Base-by-base conservation (phyloP, 1,284 basidiomycete species). In the Taiwanofungus camphoratus region DNA sequence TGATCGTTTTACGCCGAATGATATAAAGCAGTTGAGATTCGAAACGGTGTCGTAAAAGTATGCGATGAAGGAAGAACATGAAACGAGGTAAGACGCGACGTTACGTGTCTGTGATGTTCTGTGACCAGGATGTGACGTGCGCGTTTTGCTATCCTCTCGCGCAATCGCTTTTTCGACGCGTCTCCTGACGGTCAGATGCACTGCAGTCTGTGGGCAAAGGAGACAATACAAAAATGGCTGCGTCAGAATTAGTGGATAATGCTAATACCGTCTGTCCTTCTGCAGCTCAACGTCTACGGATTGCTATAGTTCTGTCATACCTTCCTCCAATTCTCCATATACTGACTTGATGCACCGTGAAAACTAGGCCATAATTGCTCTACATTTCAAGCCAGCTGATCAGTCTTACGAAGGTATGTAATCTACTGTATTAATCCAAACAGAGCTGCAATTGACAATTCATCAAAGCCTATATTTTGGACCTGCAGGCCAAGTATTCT, bases 381-480 rank as follows among this genome's bases (percentile, higher is more conserved):
- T 62, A 5, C 49, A 52, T 22, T 51, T 49, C 45, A 61, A 57
- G 40, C 59, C 59, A 4, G 8, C 43, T 6, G 50, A 63, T 9
- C 65, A 70, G 49, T 71, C 73, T 4, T 62, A 65, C 48, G 51
- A 62, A 32, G 66, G 77, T 77, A 48, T 27, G 63, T 50, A 35
- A 9, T 26, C 19, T 27, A 15, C 23, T 21, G 7, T 12, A 41
- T 22, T 35, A 20, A 21, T 34, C 12, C 27, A 12, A 7, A 20
- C 22, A 29, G 32, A 40, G 15, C 16, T 36, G 21, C 33, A 16
- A 27, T 30, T 36, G 39, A 16, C n/a, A 29, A 29, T 29, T 29
- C 8, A 9, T 29, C 26, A 9, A 33, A 77, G 73, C 71, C 42
- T 74, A 70, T 58, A 60, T 68, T 20, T 58, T 74, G 15, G 67